Base-by-base conservation (phyloP, 192 early-diverging fungal genomes). In the Coemansia sp. region DNA sequence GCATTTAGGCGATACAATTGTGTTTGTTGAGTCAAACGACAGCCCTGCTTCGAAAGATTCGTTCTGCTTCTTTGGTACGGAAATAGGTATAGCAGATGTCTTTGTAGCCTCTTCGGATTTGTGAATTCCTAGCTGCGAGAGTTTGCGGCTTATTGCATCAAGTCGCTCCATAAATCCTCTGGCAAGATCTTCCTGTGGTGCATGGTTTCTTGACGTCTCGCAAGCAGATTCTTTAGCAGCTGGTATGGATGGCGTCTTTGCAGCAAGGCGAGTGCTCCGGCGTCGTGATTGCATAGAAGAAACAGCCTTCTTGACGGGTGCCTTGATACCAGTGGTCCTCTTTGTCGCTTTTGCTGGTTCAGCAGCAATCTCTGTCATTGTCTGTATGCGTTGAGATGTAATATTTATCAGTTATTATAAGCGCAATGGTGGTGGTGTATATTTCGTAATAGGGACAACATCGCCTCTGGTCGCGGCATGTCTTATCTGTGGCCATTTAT, bases 1-100 rank as follows among this genome's bases (percentile, higher is more conserved):
- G 21, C 52, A 65, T 7, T 18, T 1, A 9, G 54, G 54, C 23
- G 5, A 22, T 19, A 41, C n/a, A 5, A 61, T 25, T 2, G 74
- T 71, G 12, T 28, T 56, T n/a, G 60, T 62, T 2, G 74, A 77
- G 19, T 56, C 69, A 19, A 58, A 49, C 0, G 74, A 68, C 21
- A 31, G 27, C 6, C 34, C 28, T 23, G 5, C 21, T 21, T 58
- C 56, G 3, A 19, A 19, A 14, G 8, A 16, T 0, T 58, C 38
- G 14, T 9, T 38, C 34, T 38, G 34, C 10, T 38, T 38, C 1
- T 38, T 12, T 7, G 34, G 34, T 9, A 38, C 10, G 10, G 34
- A 9, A 38, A 38, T 38, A 38, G 34, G 34, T 12, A 38, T 38
- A 38, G 34, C 34, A 38, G 34, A 38, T 1, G 34, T 1, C 3